Evolutionary conservation across 1,284 basidiomycete genomes (phyloP).

Genomic region (Baeospora myosura): DNA sequence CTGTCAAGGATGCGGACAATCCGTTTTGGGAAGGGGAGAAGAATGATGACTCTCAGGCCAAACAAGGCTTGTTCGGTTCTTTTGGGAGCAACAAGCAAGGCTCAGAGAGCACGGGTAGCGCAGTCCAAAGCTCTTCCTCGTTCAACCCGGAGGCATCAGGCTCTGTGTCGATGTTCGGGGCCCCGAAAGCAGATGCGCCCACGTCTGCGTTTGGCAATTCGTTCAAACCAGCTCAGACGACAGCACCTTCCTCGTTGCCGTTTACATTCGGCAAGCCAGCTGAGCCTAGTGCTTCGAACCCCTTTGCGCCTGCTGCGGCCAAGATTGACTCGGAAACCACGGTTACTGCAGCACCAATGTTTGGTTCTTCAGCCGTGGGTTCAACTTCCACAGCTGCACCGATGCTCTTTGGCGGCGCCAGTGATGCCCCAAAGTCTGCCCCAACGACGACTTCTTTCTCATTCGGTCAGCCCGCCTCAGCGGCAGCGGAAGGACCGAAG

Average conservation of each 20-base stretch:
- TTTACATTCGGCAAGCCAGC: background rate
- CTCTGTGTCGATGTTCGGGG: slow-evolving; percentile 17
- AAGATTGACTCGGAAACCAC: background rate
- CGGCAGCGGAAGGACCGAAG: slow-evolving; percentile 6
- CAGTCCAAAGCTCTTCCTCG: background rate
- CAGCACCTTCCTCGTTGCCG: background rate
- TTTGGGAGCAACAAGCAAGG: background rate
- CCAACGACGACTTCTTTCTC: slow-evolving; percentile 18
- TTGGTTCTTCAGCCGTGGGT: slow-evolving; percentile 4
- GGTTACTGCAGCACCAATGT: background rate
- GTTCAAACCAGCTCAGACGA: background rate
- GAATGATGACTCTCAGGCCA: slow-evolving; percentile 11
- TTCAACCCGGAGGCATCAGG: slow-evolving; percentile 10
- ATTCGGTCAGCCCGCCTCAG: slow-evolving; percentile 17
- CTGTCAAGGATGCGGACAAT: slow-evolving; percentile 20
- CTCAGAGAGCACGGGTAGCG: background rate
- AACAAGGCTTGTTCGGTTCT: background rate
- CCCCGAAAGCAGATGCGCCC: slow-evolving; percentile 2
- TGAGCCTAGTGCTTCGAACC: background rate
- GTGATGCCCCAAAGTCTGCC: slow-evolving; percentile 4
- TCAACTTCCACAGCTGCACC: background rate
- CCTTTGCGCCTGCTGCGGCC: background rate
- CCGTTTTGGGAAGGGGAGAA: slow-evolving; percentile 32
- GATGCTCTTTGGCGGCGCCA: background rate
- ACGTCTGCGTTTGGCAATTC: background rate